A percentile compares a stretch with the other conserved stretches of the same genome.
Conservation (phyloP, 2,329 filamentous ascomycete genomes). For the Stemphylium beticola region DNA sequence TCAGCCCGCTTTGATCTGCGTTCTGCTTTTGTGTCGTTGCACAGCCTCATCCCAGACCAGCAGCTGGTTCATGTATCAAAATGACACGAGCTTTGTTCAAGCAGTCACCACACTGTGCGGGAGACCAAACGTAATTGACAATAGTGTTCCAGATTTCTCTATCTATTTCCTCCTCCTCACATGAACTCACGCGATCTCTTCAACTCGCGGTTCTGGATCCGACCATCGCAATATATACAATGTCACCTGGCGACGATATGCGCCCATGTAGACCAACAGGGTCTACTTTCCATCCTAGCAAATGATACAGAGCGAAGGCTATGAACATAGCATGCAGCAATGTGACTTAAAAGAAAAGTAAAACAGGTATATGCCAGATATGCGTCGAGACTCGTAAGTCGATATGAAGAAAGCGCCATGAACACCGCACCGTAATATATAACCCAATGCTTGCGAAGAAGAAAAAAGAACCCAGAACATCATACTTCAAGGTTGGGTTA, state of each 20-base stretch:
- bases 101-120: not conserved
- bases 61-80: no score
- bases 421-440: constrained; percentile 12
- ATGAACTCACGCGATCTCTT: constrained; percentile 12
- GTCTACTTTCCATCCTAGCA: constrained; percentile 8
- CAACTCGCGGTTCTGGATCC: constrained; percentile 12
- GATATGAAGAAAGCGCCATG: constrained; percentile 5
- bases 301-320: constrained; percentile 2
- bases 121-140: not conserved
- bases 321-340: constrained; percentile 10
- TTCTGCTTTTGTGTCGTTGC: no score
- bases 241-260: not conserved
- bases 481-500: not conserved
- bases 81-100: not conserved
- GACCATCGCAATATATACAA: constrained; percentile 13
- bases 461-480: not conserved
- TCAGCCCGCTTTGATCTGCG: no score
- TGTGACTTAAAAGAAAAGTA: constrained; percentile 10
- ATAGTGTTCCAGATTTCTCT: constrained; percentile 3
- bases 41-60: no score
- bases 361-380: constrained; percentile 17
- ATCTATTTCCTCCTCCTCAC: constrained; percentile 4
- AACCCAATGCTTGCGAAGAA: constrained; percentile 5
- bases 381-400: constrained; percentile 14
- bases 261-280: constrained; percentile 14